Evolutionary conservation across 1,284 basidiomycete genomes (phyloP), one percentile per base, ranked within the genome.

Genomic region (Fomitiporia mediterranea): DNA sequence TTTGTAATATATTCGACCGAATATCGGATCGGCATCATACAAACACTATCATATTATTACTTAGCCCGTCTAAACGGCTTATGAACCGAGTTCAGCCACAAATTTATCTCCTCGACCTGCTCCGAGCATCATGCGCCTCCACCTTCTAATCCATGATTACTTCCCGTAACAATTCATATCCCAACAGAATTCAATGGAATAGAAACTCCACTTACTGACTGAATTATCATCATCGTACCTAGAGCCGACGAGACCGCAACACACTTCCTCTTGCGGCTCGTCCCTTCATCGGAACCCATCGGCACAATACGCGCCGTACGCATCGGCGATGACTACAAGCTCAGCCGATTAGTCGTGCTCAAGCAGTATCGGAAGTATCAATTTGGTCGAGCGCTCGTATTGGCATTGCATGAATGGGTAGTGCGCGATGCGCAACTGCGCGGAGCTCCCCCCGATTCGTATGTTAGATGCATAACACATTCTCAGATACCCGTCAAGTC

Each of bases 221-320:
- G 6, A 23, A 21, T 27, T 7, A 28, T 30, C 7, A 15, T 15
- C 4, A 19, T 30, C n/a, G 13, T 28, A 25, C 15, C 11, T 30
- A 46, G 44, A 4, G 44, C 44, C 44, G 44, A 46, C 44, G 44
- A 46, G 30, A 28, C 44, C 25, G 44, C 44, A 15, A 46, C 25
- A 28, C 89, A 91, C 70, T 79, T 90, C 64, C 72, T 91, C 51
- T 74, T 91, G 59, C 80, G 86, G 53, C 74, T 88, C 25, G 68
- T 75, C 37, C 81, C 82, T 27, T 83, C 80, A 3, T 69, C 76
- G 50, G 71, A 67, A 54, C 84, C 86, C 15, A 75, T 88, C 60
- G 89, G 89, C 89, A 86, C 25, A 11, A 43, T 52, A 52, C 51
- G 44, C 44, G 23, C 13, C 21, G 25, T 13, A 46, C 23, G 44